Conservation (phyloP, 116 monocot genomes). For the Trichopus zeylanicus region DNA sequence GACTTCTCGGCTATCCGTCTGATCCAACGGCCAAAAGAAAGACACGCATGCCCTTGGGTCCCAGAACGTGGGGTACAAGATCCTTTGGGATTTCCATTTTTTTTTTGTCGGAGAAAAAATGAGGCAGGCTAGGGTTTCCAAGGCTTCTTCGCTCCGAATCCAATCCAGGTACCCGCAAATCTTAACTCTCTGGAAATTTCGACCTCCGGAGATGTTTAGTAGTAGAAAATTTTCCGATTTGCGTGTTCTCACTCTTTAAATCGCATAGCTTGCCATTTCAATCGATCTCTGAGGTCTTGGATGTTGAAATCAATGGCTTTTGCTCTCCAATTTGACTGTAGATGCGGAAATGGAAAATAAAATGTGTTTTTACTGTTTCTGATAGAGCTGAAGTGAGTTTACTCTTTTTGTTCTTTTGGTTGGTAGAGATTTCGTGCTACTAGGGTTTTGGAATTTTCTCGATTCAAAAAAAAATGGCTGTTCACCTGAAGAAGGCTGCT, state of each 20-base stretch:
- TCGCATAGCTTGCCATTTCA: neutral
- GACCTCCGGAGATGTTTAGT: neutral
- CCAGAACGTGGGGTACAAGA: no score
- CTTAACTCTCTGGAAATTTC: neutral
- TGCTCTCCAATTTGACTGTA: neutral
- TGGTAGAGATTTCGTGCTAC: no score
- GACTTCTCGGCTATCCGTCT: no score
- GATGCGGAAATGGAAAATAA: no score
- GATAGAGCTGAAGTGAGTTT: neutral
- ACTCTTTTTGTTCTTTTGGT: no score
- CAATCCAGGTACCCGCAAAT: neutral
- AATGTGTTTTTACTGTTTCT: neutral
- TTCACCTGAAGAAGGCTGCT: no score
- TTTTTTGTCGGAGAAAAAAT: neutral
- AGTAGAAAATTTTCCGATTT: neutral
- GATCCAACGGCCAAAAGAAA: no score
- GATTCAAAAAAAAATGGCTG: no score
- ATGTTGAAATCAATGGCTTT: neutral
- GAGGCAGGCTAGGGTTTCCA: neutral
- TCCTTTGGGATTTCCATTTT: neutral
- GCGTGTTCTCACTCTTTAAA: neutral
- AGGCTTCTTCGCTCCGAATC: neutral
- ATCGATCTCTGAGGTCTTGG: neutral
- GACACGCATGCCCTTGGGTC: no score
- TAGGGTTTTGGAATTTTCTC: no score